Conservation (phyloP, 106 monocot genomes). For the Dendrobium officinale region DNA sequence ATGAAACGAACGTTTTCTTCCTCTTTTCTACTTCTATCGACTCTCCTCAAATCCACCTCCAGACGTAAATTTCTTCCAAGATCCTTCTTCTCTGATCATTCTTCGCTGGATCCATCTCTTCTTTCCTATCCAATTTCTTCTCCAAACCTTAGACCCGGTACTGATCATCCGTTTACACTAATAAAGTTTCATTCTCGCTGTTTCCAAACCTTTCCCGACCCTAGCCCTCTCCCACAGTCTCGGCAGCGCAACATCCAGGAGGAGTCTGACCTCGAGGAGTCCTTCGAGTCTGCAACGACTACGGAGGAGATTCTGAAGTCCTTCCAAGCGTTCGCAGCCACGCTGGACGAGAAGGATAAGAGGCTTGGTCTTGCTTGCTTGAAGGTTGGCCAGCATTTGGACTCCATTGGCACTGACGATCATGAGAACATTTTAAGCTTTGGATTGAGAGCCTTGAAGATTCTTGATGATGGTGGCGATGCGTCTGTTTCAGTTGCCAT, state of each 20-base stretch:
- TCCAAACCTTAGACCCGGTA: background rate
- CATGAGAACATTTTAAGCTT: conserved; percentile 40
- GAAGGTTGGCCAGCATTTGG: conserved; percentile 75
- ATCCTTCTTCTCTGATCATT: background rate
- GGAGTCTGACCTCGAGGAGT: conserved; percentile 32
- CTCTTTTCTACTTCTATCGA: background rate
- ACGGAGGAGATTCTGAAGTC: conserved; percentile 55
- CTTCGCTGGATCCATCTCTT: background rate
- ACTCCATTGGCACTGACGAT: conserved; percentile 35
- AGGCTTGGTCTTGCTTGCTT: conserved; percentile 74
- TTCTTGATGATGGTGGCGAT: conserved; percentile 35
- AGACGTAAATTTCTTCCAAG: background rate
- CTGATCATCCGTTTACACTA: background rate
- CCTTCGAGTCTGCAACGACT: conserved; percentile 61
- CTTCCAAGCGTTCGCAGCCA: conserved; percentile 41
- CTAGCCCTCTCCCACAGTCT: background rate
- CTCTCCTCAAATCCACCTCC: background rate
- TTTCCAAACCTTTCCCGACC: background rate
- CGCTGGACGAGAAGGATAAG: conserved; percentile 27
- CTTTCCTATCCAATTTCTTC: background rate
- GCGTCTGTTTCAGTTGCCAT: conserved; percentile 37
- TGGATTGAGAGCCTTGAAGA: conserved; percentile 44
- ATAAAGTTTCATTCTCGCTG: background rate
- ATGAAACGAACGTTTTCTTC: conserved; percentile 4
- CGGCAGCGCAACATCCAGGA: conserved; percentile 24